Evolutionary conservation across 805 yeast species (phyloP).

Genomic region (Kluyveromyces dobzhanskii): DNA sequence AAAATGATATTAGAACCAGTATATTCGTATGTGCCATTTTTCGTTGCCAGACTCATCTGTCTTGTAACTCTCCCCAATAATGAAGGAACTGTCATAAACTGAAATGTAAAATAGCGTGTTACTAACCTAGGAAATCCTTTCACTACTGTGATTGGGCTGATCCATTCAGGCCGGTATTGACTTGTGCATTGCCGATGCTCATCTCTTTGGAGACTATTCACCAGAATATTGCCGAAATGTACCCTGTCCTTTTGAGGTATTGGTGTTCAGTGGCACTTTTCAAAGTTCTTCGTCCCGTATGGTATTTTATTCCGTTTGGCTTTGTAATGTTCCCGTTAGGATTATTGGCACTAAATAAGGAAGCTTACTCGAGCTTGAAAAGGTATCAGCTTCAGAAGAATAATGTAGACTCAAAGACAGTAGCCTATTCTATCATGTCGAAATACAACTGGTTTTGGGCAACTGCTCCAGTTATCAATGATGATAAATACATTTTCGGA

Average conservation of each 20-base stretch:
- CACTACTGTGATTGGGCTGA: no score
- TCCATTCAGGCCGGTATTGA: not conserved
- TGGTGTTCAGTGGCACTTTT: conserved; percentile 9
- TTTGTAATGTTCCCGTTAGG: conserved; percentile 1
- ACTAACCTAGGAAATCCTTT: no score
- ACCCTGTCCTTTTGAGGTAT: conserved; percentile 6
- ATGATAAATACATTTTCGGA: conserved; percentile 1
- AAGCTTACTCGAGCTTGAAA: conserved; percentile 2
- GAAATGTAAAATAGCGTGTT: no score
- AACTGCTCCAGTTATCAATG: not conserved
- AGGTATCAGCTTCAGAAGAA: conserved; percentile 1
- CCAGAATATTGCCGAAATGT: conserved; percentile 3
- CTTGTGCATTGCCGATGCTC: conserved; percentile 1
- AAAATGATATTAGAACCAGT: not conserved
- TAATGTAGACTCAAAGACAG: not conserved
- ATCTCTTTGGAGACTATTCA: conserved; percentile 1
- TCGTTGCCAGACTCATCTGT: no score
- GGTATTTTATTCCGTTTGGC: conserved; percentile 6
- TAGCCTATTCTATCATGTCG: not conserved
- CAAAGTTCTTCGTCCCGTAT: conserved; percentile 6
- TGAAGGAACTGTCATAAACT: no score
- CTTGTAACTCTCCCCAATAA: no score
- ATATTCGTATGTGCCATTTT: not conserved
- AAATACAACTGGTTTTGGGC: not conserved
- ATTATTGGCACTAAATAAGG: conserved; percentile 1